These are phyloP conservation scores for Kwoniella mangroviensis DNA, from an alignment of 768 basidiomycete species.

Conservation along the genomic window DNA sequence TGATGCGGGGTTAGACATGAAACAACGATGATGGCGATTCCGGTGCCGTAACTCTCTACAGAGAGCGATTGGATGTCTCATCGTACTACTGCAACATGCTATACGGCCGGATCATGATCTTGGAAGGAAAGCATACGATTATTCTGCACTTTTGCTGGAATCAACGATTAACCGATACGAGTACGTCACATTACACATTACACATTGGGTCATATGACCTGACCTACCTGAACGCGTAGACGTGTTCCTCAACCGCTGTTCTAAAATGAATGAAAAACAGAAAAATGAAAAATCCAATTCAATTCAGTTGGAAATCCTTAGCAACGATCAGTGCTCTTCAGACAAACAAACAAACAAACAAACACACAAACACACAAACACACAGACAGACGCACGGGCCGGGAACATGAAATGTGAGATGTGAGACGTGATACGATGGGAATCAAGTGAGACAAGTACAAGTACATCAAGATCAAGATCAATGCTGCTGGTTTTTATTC, in stretches of 20 bases:
- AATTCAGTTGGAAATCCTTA: neutral
- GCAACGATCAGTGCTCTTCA: neutral
- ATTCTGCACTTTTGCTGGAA: neutral
- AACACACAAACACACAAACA: too few relatives aligned
- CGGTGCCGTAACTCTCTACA: neutral
- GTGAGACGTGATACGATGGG: neutral
- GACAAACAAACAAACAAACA: neutral
- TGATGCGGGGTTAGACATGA: neutral
- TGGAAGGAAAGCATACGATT: neutral
- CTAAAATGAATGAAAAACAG: neutral
- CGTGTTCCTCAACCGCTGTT: neutral
- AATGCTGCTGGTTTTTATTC: neutral
- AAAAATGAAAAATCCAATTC: neutral
- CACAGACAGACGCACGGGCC: neutral
- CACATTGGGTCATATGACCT: slow-evolving; percentile 3
- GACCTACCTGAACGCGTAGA: neutral
- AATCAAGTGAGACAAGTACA: neutral
- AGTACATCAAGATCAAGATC: too few relatives aligned
- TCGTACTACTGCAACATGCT: neutral
- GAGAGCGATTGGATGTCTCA: neutral
- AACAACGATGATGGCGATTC: neutral
- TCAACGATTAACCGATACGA: neutral
- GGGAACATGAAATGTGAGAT: neutral
- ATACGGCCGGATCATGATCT: neutral
- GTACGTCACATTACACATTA: too few relatives aligned